Percentiles rank a stretch among this genome's conserved stretches.
phyloP scores from a whole-genome alignment of 2,329 filamentous ascomycete species.

The Aspergillus latus region DNA sequence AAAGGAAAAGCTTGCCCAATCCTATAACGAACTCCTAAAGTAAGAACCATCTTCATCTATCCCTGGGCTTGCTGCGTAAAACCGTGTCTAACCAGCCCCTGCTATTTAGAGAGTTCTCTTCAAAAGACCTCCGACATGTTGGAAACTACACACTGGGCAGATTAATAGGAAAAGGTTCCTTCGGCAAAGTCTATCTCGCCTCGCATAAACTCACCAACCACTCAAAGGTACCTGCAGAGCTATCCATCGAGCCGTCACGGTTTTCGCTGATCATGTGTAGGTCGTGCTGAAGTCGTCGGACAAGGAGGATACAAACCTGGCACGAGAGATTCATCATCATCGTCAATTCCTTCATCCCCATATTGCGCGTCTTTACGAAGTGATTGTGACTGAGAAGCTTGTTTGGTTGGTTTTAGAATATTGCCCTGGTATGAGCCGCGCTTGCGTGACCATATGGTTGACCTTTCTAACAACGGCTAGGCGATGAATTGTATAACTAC shows the following conservation, averaged over 20 bases:
- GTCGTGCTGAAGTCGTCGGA: conserved; percentile 98
- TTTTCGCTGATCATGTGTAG: conserved; percentile 46
- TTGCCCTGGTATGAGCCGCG: conserved; percentile 68
- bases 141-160: conserved; percentile 92
- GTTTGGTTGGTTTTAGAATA: conserved; percentile 98
- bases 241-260: neutral
- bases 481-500: conserved; percentile 96
- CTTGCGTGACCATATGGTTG: conserved; percentile 9
- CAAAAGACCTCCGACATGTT: conserved; percentile 84
- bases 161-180: conserved; percentile 94
- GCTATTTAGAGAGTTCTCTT: conserved; percentile 77
- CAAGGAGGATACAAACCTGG: conserved; percentile 92
- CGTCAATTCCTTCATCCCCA: conserved; percentile 97
- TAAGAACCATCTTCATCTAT: conserved; percentile 50
- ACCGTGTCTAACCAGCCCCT: conserved; percentile 3
- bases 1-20: conserved; percentile 80
- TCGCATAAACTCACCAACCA: conserved; percentile 97
- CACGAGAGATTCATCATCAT: conserved; percentile 97
- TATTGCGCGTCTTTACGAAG: conserved; percentile 94
- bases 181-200: conserved; percentile 96
- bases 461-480: conserved; percentile 46
- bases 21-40: conserved; percentile 95
- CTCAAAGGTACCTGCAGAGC: conserved; percentile 67
- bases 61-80: neutral
- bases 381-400: conserved; percentile 90